Conservation (phyloP, 2,329 filamentous ascomycete species). For the Podosphaera xanthii region DNA sequence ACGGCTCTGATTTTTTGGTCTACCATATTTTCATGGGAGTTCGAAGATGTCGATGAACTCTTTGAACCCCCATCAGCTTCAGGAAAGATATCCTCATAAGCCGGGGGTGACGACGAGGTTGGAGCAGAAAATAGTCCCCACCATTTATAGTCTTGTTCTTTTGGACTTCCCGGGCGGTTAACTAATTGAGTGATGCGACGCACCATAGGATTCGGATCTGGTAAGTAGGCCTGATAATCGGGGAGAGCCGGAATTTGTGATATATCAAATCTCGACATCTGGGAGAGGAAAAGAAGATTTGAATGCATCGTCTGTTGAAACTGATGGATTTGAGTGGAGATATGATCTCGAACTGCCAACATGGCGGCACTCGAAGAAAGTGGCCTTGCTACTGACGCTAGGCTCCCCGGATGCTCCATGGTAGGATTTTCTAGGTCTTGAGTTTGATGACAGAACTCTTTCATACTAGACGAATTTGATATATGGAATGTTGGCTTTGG, state of each 20-base stretch:
- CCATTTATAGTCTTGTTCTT: conserved; percentile 34
- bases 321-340: conserved; percentile 52
- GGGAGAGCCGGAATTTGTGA: conserved; percentile 33
- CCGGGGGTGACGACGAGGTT: conserved; percentile 36
- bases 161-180: conserved; percentile 21
- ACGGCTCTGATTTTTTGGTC: conserved; percentile 35
- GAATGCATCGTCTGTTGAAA: conserved; percentile 51
- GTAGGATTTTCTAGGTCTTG: conserved; percentile 8
- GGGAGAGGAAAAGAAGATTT: conserved; percentile 37
- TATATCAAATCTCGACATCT: conserved; percentile 19
- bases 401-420: conserved; percentile 8
- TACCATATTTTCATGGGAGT: conserved; percentile 33
- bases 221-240: conserved; percentile 47
- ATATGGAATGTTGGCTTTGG: conserved; percentile 13
- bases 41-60: conserved; percentile 31
- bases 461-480: conserved; percentile 14
- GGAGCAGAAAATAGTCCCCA: conserved; percentile 40
- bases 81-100: conserved; percentile 63
- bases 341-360: conserved; percentile 48
- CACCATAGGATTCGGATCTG: conserved; percentile 33
- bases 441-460: conserved; percentile 5
- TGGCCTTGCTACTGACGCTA: conserved; percentile 6
- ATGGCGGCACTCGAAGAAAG: conserved; percentile 35
- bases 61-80: conserved; percentile 28
- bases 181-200: conserved; percentile 51